Evolutionary conservation across 2,329 filamentous ascomycete genomes (phyloP), one percentile per base, ranked within the genome.

Genomic region (Aspergillus pseudotamarii): DNA sequence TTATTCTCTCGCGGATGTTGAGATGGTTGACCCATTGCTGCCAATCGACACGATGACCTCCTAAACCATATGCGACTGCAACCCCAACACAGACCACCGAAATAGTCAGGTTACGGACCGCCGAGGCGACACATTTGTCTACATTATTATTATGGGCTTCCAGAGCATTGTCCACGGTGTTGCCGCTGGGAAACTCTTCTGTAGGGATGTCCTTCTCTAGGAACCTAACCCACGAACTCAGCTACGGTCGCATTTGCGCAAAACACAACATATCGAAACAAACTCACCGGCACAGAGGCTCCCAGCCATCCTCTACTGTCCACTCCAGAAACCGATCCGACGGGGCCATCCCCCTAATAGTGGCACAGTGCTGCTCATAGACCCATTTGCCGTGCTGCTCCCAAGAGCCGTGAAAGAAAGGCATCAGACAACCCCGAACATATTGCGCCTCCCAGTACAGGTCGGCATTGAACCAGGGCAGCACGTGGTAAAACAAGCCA

Each of bases 301-400:
- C 67, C 67, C 66, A 69, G 11, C 66, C 64, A 59, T 68, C 61
- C 16, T 59, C 28, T 1, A 64, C 53, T 36, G 50, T 60, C 56
- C 62, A 68, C 14, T 63, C 59, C 6, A 68, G 55, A 56, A 69
- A 26, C 3, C 58, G 58, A 6, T 57, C 67, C 5, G 43, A 14
- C 28, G 58, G 30, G 2, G 65, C 61, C 0, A 53, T 1, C 1
- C 62, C 51, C 3, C 43, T 34, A 11, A 69, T 53, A 6, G 23
- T 55, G 19, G 56, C 59, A 50, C 41, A 57, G 60, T 68, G 64
- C 46, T 66, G 60, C 14, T 61, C 54, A 51, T 65, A 66, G 6
- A 61, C 65, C 55, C 61, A 58, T 46, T 60, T 64, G 8, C 34
- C 64, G 51, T 67, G 53, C 10, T 21, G 10, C 16, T 38, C 23